These are phyloP conservation scores for Pythium utonaiense DNA, from an alignment of 352 stramenopile species.

Conservation along the genomic window DNA sequence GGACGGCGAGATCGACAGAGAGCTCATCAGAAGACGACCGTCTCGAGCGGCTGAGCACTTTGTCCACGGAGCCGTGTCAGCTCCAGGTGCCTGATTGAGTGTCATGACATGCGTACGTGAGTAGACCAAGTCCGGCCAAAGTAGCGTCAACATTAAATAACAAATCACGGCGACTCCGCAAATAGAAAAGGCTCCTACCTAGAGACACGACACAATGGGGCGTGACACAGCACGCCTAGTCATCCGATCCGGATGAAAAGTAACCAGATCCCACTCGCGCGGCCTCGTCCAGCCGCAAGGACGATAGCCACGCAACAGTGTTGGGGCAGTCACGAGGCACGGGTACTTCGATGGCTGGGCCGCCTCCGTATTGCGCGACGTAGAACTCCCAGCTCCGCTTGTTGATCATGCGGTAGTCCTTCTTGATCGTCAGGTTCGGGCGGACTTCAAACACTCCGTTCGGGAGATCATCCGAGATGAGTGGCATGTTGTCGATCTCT, in stretches of 20 bases:
- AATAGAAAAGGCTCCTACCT: slow-evolving; percentile 1
- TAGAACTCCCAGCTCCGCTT: slow-evolving; percentile 77
- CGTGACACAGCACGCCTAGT: not conserved
- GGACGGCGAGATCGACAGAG: slow-evolving; percentile 70
- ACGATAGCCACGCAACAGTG: slow-evolving; percentile 46
- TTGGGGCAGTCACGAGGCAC: slow-evolving; percentile 53
- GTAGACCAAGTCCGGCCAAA: not conserved
- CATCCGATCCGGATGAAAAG: slow-evolving; percentile 17
- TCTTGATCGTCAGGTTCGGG: slow-evolving; percentile 51
- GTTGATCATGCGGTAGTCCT: slow-evolving; percentile 80
- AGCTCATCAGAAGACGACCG: slow-evolving; percentile 51
- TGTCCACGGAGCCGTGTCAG: not conserved
- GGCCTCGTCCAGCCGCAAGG: slow-evolving; percentile 47
- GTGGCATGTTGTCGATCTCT: slow-evolving; percentile 67
- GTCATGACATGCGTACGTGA: too few species aligned
- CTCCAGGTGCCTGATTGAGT: not conserved
- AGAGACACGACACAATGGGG: slow-evolving; percentile 1
- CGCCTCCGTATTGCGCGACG: slow-evolving; percentile 61
- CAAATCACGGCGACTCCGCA: not conserved
- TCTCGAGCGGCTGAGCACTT: slow-evolving; percentile 36
- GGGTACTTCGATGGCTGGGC: slow-evolving; percentile 64
- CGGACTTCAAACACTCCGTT: slow-evolving; percentile 72
- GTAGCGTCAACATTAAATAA: slow-evolving; percentile 4
- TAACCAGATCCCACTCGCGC: slow-evolving; percentile 65
- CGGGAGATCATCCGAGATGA: slow-evolving; percentile 65